Evolutionary conservation across 2,329 filamentous ascomycete genomes (phyloP).

Genomic region (Colletotrichum sp.): DNA sequence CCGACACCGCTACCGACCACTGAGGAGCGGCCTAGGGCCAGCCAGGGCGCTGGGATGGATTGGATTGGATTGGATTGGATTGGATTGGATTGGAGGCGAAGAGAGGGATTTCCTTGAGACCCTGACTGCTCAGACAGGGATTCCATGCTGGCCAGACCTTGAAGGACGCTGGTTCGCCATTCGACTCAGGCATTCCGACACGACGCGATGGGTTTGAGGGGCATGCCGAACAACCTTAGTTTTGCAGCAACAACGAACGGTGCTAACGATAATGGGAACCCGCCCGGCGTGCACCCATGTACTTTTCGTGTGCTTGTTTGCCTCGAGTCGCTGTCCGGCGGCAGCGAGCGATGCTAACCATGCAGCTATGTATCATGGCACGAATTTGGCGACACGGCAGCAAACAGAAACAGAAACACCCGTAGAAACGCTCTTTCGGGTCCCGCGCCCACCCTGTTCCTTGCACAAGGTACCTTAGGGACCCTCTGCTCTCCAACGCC

Average conservation of each 20-base stretch:
- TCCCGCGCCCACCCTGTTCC: neutral
- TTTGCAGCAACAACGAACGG: neutral
- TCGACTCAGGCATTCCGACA: constrained; percentile 9
- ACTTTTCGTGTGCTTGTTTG: neutral
- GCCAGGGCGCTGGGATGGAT: neutral
- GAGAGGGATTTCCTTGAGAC: neutral
- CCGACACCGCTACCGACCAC: neutral
- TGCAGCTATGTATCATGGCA: neutral
- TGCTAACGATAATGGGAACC: constrained; percentile 1
- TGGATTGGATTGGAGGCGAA: neutral
- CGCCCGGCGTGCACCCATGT: neutral
- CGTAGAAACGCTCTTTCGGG: neutral
- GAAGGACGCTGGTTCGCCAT: neutral
- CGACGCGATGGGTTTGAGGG: neutral
- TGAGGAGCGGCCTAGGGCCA: neutral
- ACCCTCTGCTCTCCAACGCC: neutral
- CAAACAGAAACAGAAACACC: constrained; percentile 1
- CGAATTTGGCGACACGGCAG: neutral
- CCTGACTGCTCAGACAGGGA: neutral
- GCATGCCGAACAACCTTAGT: constrained; percentile 11
- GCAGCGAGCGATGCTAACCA: neutral
- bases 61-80: neutral
- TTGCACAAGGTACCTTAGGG: neutral
- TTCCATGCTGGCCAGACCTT: neutral
- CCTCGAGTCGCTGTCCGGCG: neutral